Base-by-base conservation (phyloP, 73 alveolate genomes). In the Paramecium pentaurelia region DNA sequence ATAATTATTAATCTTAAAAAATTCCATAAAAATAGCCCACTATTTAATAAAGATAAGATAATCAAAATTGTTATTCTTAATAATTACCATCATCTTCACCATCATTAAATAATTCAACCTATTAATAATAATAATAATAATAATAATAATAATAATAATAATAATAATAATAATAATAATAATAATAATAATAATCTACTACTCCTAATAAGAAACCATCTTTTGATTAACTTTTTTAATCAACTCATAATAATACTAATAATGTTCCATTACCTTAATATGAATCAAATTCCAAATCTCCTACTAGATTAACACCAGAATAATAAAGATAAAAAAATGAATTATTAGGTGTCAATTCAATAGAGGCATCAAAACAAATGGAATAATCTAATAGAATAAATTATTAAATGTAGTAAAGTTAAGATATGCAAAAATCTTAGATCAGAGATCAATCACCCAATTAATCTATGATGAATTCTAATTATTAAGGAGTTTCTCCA, bases 11-110 rank as follows among this genome's bases (percentile, higher is more conserved):
- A 28, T 86, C 92, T 6, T 25, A 49, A 44, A 42, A 49, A 30
- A 22, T 49, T 77, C 91, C 64, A 1, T 34, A 8, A 37, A 34
- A 11, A 16, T 77, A 45, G 45, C 28, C 42, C 3, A 12, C 12
- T 22, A 12, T 27, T 7, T 58, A 47, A 37, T 64, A 77, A 7
- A 80, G 25, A 38, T 77, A 45, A 58, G 75, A 86, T 14, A 86
- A 86, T 59, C 91, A n/a, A 87, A 87, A 87, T 68, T 38, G 9
- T 8, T 28, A 64, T 12, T 64, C 84, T 4, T 64, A 64, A 64
- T 22, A 30, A 77, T 45, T 77, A 37, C 71, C 90, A 6, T 54
- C 86, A 70, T 70, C 86, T 18, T 42, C 6, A 22, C 49, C 49
- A 20, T 70, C 60, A 16, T 18, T 42, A 70, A 70, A 70, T 38